These are phyloP conservation scores for Tulasnella sp. DNA, from an alignment of 768 basidiomycete genomes.

Conservation along the genomic window DNA sequence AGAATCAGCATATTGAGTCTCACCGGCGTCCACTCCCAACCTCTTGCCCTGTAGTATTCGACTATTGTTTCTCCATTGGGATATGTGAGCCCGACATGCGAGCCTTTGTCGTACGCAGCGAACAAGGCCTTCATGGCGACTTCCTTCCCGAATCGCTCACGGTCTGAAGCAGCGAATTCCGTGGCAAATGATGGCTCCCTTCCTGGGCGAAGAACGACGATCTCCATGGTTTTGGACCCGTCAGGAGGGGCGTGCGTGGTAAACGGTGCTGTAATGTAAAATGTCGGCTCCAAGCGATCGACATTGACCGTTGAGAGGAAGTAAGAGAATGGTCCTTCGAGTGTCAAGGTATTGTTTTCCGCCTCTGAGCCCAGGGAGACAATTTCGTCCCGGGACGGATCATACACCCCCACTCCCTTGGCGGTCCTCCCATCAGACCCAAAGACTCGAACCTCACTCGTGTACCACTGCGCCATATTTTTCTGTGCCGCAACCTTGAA, in stretches of 20 bases:
- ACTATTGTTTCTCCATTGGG: conserved; percentile 46
- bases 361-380: conserved; percentile 24
- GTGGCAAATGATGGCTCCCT: conserved; percentile 43
- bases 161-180: conserved; percentile 23
- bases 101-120: conserved; percentile 71
- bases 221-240: conserved; percentile 48
- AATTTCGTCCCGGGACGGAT: conserved; percentile 45
- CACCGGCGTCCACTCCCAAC: conserved; percentile 86
- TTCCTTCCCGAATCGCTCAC: conserved; percentile 47
- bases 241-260: conserved; percentile 38
- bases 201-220: conserved; percentile 67
- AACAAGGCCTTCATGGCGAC: conserved; percentile 44
- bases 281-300: conserved; percentile 75
- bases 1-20: conserved; percentile 27
- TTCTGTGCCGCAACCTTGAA: conserved; percentile 78
- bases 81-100: conserved; percentile 59
- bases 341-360: conserved; percentile 22
- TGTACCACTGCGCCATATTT: conserved; percentile 68
- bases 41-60: conserved; percentile 69
- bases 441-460: conserved; percentile 49
- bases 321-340: conserved; percentile 78
- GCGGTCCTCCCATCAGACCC: conserved; percentile 34
- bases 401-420: conserved; percentile 48
- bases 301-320: conserved; percentile 76
- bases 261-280: conserved; percentile 64